These are phyloP conservation scores for Ajuga reptans DNA, from an alignment of 305 asterid genomes.

Conservation along the genomic window DNA sequence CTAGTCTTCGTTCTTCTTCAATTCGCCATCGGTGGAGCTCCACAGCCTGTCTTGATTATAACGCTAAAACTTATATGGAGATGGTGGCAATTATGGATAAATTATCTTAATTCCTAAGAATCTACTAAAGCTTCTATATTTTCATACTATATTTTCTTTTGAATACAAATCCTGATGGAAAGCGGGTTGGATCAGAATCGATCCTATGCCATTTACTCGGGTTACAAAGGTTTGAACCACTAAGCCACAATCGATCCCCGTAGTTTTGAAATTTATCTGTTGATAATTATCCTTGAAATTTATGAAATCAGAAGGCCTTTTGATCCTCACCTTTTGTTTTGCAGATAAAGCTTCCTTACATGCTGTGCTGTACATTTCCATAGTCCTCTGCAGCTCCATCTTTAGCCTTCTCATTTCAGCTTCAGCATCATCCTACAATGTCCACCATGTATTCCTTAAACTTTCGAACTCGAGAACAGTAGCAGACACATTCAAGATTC, in stretches of 20 bases:
- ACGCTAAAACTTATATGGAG: background rate
- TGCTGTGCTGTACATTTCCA: constrained; percentile 80
- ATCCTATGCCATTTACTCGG: too few species aligned
- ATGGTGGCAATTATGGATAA: too few species aligned
- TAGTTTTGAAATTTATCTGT: too few species aligned
- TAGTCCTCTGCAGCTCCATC: constrained; percentile 63
- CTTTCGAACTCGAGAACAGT: background rate
- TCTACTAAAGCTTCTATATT: too few species aligned
- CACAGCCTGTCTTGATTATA: constrained; percentile 36
- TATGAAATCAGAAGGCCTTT: background rate
- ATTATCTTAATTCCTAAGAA: too few species aligned
- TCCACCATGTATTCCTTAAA: background rate
- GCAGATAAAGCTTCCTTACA: constrained; percentile 71
- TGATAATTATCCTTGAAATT: background rate
- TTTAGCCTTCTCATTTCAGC: constrained; percentile 85
- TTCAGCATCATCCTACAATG: constrained; percentile 54
- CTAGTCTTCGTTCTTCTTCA: constrained; percentile 65
- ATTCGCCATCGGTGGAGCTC: constrained; percentile 64
- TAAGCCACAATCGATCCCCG: too few species aligned
- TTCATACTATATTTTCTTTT: too few species aligned
- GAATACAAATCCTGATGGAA: too few species aligned
- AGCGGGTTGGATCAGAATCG: too few species aligned
- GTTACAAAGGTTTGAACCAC: too few species aligned
- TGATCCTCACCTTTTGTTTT: constrained; percentile 54
- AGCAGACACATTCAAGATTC: background rate